A percentile compares a stretch with the other conserved stretches of the same genome.
These are phyloP conservation scores for Rhytidiadelphus loreus DNA, from an alignment of 225 moss, liverwort and hornwort genomes.

Conservation along the genomic window DNA sequence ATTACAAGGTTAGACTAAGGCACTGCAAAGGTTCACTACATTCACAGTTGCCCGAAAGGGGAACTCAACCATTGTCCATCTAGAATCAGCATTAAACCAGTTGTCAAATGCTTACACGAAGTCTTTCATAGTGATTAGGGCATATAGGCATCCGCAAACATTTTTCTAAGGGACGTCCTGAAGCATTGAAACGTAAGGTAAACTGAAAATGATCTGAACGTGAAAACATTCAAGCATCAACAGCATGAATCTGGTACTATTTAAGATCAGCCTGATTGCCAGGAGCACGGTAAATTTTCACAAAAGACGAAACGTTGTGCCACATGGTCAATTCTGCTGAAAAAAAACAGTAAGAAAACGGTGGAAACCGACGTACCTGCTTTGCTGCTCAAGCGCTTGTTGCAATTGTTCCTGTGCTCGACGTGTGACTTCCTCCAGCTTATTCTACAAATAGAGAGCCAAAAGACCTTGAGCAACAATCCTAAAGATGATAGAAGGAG, in stretches of 20 bases:
- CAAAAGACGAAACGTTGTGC: not conserved
- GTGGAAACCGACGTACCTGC: conserved; percentile 40
- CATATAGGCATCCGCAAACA: not conserved
- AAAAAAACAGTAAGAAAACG: not conserved
- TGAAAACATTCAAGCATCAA: not conserved
- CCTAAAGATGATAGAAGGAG: not conserved
- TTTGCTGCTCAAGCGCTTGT: conserved; percentile 69
- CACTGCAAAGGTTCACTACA: not conserved
- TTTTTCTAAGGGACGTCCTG: not conserved
- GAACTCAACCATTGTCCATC: not conserved
- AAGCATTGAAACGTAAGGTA: not conserved
- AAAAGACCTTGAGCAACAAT: not conserved
- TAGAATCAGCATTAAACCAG: not conserved
- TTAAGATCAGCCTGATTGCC: not conserved
- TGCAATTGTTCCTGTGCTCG: conserved; percentile 96
- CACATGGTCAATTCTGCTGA: not conserved
- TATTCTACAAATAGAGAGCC: conserved; percentile 47
- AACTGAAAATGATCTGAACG: not conserved
- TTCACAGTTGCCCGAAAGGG: not conserved
- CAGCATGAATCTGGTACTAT: not conserved
- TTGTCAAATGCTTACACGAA: not conserved
- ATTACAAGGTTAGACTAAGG: not conserved
- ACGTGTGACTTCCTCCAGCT: conserved; percentile 95
- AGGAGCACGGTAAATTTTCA: not conserved
- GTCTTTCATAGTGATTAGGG: not conserved